These are phyloP conservation scores for Tinospora cordifolia DNA, from an alignment of 164 flowering plant genomes.

Conservation along the genomic window DNA sequence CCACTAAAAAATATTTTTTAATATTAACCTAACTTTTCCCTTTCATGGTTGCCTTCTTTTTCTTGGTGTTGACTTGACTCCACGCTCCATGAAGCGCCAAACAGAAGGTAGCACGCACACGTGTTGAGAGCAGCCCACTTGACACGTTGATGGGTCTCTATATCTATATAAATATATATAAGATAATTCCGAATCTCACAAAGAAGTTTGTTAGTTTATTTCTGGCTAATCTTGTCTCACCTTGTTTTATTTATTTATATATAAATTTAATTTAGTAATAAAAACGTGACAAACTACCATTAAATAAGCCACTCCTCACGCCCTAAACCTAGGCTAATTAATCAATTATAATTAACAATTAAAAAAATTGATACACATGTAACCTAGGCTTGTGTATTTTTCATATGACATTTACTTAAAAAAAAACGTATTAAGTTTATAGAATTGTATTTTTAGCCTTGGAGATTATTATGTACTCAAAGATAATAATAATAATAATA, in stretches of 20 bases:
- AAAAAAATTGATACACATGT: background rate
- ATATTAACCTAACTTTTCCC: no score
- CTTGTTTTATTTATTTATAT: background rate
- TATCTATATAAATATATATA: background rate
- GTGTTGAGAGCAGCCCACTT: background rate
- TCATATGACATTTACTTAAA: no score
- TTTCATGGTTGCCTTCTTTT: no score
- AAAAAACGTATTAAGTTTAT: no score
- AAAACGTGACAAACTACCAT: slow-evolving; percentile 1
- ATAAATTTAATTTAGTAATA: background rate
- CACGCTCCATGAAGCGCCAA: background rate
- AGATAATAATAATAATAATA: no score
- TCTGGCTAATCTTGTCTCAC: background rate
- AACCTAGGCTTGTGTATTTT: background rate
- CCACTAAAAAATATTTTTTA: no score
- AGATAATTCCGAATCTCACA: background rate
- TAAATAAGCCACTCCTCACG: background rate
- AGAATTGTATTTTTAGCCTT: no score
- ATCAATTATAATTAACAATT: background rate
- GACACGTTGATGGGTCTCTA: background rate
- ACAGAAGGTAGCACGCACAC: background rate
- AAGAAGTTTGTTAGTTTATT: background rate
- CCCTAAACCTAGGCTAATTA: slow-evolving; percentile 4
- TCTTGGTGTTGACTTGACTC: background rate
- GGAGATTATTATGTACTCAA: no score